Conservation (phyloP, 1,284 basidiomycete genomes). For the Sanghuangporus sanghuang region DNA sequence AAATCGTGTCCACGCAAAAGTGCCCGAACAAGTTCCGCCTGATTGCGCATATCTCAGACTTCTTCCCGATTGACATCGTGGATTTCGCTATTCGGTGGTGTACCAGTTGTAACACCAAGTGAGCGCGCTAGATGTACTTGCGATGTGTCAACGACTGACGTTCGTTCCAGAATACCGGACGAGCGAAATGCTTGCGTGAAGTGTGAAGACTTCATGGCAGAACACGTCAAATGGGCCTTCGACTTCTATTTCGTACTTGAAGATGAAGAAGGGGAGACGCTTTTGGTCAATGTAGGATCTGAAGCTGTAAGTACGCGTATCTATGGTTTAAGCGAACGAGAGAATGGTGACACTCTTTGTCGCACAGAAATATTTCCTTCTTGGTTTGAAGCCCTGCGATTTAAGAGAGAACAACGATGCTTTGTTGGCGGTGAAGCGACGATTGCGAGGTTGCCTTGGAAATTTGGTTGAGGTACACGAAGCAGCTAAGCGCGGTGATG, state of each 20-base stretch:
- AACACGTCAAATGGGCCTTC: constrained; percentile 42
- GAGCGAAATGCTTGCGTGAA: constrained; percentile 38
- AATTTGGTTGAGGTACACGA: constrained; percentile 18
- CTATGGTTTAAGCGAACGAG: background rate
- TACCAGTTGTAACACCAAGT: constrained; percentile 47
- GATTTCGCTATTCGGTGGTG: constrained; percentile 47
- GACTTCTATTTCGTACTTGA: constrained; percentile 44
- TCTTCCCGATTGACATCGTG: constrained; percentile 44
- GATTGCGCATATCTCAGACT: constrained; percentile 48
- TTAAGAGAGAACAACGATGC: constrained; percentile 4
- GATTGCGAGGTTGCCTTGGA: constrained; percentile 8
- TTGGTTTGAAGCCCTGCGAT: constrained; percentile 12
- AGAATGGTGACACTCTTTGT: background rate
- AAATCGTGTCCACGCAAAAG: constrained; percentile 31
- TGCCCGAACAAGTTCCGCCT: constrained; percentile 40
- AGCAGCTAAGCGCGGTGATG: constrained; percentile 1
- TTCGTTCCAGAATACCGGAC: constrained; percentile 36
- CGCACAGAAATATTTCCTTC: constrained; percentile 13
- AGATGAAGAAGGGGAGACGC: constrained; percentile 38
- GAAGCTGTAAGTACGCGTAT: constrained; percentile 22
- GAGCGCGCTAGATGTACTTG: background rate
- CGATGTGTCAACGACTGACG: background rate
- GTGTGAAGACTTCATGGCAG: constrained; percentile 48
- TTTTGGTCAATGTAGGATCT: constrained; percentile 42
- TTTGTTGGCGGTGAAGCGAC: background rate